These are phyloP conservation scores for Arabidopsis suecica DNA, from an alignment of 345 rosid genomes.

Conservation along the genomic window DNA sequence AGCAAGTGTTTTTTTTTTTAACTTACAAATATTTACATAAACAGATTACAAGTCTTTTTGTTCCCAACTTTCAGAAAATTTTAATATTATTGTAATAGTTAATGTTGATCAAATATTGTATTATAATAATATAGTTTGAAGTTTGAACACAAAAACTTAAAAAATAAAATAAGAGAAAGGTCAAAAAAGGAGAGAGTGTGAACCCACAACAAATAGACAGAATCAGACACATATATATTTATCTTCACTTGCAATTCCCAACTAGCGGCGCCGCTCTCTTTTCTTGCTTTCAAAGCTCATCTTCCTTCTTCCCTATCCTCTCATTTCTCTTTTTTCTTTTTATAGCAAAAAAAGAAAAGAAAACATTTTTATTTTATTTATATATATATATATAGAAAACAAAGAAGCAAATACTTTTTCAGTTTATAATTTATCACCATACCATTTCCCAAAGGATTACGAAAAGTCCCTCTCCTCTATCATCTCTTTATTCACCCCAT, in stretches of 20 bases:
- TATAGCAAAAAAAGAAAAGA: neutral
- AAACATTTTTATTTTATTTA: neutral
- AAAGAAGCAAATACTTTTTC: conserved; percentile 26
- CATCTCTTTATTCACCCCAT: conserved; percentile 21
- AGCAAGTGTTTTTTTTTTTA: neutral
- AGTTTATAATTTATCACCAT: conserved; percentile 2
- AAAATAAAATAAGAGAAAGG: too few species aligned
- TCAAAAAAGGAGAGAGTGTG: neutral
- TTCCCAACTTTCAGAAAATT: neutral
- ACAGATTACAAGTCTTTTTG: neutral
- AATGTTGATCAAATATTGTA: neutral
- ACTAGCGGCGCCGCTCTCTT: conserved; percentile 63
- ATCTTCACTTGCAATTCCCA: conserved; percentile 37
- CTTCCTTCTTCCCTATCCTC: conserved; percentile 35
- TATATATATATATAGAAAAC: too few species aligned
- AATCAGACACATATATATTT: conserved; percentile 6
- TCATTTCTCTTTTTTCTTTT: conserved; percentile 12
- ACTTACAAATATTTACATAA: neutral
- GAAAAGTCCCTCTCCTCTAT: neutral
- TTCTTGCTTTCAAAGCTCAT: conserved; percentile 63
- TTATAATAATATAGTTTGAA: too few species aligned
- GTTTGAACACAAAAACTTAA: too few species aligned
- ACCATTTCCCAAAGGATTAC: conserved; percentile 16
- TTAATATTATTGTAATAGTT: neutral
- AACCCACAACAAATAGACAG: conserved; percentile 19